phyloP scores from a whole-genome alignment of 192 early-diverging fungal genomes.

The Podila epicladia region DNA sequence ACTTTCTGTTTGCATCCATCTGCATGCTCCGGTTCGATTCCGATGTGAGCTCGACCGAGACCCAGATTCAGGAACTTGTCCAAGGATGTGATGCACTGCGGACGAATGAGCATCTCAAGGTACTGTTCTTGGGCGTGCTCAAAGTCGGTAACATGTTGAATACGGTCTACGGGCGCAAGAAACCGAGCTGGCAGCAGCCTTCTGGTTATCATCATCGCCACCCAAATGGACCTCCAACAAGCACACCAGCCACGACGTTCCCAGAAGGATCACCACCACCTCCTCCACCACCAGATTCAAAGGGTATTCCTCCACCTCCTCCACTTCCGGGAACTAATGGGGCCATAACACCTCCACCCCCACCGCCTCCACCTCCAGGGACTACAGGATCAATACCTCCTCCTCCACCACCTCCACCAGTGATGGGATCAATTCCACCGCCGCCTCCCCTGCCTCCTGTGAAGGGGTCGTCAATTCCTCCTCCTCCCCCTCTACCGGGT shows the following conservation, averaged over 20 bases:
- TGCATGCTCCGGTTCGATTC: conserved; percentile 40
- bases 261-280: background rate
- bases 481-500: background rate
- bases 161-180: conserved; percentile 43
- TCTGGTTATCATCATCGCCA: background rate
- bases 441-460: background rate
- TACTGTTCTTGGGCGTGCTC: conserved; percentile 32
- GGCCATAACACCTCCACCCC: conserved; percentile 2
- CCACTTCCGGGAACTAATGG: conserved; percentile 2
- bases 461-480: background rate
- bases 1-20: conserved; percentile 44
- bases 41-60: conserved; percentile 18
- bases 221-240: background rate
- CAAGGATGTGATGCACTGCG: conserved; percentile 35
- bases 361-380: conserved; percentile 2
- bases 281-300: background rate
- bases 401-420: background rate
- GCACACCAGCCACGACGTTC: background rate
- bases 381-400: background rate
- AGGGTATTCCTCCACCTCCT: background rate
- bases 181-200: conserved; percentile 31
- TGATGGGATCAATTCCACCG: background rate
- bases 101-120: conserved; percentile 40
- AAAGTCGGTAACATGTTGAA: conserved; percentile 50
- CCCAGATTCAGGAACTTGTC: conserved; percentile 28